phyloP scores from a whole-genome alignment of 306 rosid genomes.

The Vigna angularis region DNA sequence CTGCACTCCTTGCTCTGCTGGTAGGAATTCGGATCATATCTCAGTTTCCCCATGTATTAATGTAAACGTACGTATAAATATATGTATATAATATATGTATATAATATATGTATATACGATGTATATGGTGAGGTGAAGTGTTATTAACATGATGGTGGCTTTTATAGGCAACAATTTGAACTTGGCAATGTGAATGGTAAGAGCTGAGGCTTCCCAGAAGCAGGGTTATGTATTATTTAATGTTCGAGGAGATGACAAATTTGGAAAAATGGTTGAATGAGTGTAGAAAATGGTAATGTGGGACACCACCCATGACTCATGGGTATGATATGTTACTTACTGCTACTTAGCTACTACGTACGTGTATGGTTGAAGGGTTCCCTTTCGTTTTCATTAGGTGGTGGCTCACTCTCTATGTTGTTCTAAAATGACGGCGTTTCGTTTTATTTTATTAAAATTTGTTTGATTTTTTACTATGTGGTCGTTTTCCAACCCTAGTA shows the following conservation, averaged over 20 bases:
- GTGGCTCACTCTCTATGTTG: neutral
- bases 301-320: neutral
- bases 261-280: neutral
- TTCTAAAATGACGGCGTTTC: conserved; percentile 44
- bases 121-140: neutral
- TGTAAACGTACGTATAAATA: too few relatives aligned
- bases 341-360: neutral
- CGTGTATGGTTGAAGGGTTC: neutral
- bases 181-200: neutral
- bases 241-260: conserved; percentile 7
- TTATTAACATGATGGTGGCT: neutral
- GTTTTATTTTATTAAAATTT: neutral
- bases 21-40: neutral
- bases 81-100: too few relatives aligned
- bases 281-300: neutral
- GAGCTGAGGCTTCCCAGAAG: conserved; percentile 15
- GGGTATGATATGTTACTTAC: neutral
- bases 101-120: too few relatives aligned
- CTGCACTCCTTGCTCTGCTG: neutral
- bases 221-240: conserved; percentile 1
- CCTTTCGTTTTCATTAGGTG: neutral
- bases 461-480: neutral
- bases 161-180: neutral
- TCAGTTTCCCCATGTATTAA: conserved; percentile 1
- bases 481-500: neutral